A percentile compares a stretch with the other conserved stretches of the same genome.
Conservation (phyloP, 108 stramenopile species). For the Epipyxis sp. region DNA sequence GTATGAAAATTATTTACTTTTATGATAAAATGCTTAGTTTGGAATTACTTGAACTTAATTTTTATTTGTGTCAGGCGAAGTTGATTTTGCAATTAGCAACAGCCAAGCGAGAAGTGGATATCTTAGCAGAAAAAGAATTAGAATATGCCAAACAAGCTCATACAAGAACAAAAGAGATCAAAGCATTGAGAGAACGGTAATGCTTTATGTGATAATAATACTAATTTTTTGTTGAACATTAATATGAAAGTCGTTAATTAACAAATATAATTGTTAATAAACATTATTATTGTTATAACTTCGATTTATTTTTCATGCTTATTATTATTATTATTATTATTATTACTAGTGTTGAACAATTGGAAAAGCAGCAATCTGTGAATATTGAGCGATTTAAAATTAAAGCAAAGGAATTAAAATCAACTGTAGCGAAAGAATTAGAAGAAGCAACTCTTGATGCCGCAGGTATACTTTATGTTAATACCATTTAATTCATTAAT, state of each 20-base stretch:
- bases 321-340: background rate
- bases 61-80: background rate
- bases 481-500: too few relatives aligned
- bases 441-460: constrained; percentile 54
- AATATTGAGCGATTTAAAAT: constrained; percentile 34
- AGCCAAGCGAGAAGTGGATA: constrained; percentile 36
- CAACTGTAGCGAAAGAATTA: constrained; percentile 44
- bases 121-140: constrained; percentile 48
- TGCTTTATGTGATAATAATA: background rate
- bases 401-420: constrained; percentile 30
- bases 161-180: constrained; percentile 36
- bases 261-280: too few relatives aligned
- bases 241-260: too few relatives aligned
- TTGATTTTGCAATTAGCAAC: background rate
- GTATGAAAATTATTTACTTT: background rate
- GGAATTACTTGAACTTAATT: background rate
- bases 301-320: too few relatives aligned
- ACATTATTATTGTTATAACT: too few relatives aligned
- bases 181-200: constrained; percentile 34
- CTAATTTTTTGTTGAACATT: background rate
- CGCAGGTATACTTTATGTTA: too few relatives aligned
- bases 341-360: constrained; percentile 35
- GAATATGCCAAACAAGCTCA: constrained; percentile 35
- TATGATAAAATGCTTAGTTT: background rate
- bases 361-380: constrained; percentile 41